Conservation (phyloP, 257 asterid species). For the Nicotiana attenuata region DNA sequence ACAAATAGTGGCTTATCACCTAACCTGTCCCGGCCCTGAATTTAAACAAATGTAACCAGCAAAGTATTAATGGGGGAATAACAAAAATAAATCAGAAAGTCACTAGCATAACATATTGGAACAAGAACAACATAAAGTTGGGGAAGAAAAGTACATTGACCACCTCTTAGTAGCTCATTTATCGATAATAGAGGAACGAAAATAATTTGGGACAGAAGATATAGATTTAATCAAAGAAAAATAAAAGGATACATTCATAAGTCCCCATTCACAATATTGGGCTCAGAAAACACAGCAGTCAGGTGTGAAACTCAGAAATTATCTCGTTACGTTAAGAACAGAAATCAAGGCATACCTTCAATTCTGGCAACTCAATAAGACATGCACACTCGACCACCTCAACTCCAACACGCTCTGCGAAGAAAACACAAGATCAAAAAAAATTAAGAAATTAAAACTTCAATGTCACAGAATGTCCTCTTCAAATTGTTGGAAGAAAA, state of each 20-base stretch:
- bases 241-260: neutral
- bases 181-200: neutral
- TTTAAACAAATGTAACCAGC: slow-evolving; percentile 8
- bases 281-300: neutral
- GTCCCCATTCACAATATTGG: neutral
- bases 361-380: slow-evolving; percentile 74
- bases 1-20: slow-evolving; percentile 71
- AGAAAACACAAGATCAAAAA: slow-evolving; percentile 9
- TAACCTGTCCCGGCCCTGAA: slow-evolving; percentile 72
- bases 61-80: neutral
- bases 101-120: neutral
- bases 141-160: neutral
- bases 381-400: slow-evolving; percentile 85
- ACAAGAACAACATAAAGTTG: neutral
- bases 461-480: neutral
- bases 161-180: neutral
- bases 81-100: neutral
- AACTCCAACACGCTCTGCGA: slow-evolving; percentile 82
- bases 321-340: neutral
- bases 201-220: neutral
- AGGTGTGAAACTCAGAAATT: neutral
- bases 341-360: slow-evolving; percentile 51
- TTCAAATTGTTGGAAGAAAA: neutral
- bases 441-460: neutral
- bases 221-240: neutral